These are phyloP conservation scores for Coniochaeta sp. DNA, from an alignment of 2,329 filamentous ascomycete species.

Conservation along the genomic window DNA sequence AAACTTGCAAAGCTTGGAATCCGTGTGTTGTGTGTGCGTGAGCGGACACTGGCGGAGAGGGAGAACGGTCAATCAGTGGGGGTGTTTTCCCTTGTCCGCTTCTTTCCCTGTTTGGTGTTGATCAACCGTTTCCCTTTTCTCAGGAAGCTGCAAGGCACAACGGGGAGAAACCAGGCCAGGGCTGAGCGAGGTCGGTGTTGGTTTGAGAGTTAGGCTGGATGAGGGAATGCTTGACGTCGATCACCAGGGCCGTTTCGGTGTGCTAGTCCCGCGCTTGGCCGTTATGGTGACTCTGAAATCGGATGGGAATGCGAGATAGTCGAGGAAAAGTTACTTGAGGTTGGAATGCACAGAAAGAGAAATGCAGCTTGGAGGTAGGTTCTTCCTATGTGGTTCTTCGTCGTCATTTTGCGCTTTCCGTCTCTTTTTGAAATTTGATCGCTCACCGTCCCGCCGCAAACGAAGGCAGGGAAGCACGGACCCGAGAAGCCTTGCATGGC, in stretches of 20 bases:
- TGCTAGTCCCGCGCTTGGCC: background rate
- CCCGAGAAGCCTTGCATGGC: too few species aligned
- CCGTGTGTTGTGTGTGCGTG: too few species aligned
- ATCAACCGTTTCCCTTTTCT: background rate
- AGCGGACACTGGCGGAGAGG: background rate
- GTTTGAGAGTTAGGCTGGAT: background rate
- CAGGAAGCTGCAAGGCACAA: background rate
- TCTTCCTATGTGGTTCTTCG: too few species aligned
- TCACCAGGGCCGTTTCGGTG: background rate
- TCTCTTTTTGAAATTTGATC: too few species aligned
- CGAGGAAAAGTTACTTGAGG: too few species aligned
- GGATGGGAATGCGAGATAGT: too few species aligned
- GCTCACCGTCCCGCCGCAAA: too few species aligned
- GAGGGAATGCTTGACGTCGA: slow-evolving; percentile 1
- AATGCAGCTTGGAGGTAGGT: too few species aligned
- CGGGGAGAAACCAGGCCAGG: background rate
- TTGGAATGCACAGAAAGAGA: too few species aligned
- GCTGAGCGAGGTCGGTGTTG: background rate
- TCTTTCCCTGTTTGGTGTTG: background rate
- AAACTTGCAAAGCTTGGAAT: background rate
- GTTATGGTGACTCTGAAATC: too few species aligned
- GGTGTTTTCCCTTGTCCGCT: background rate
- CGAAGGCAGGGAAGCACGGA: background rate
- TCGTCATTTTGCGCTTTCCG: too few species aligned
- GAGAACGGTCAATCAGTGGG: background rate